A percentile compares a stretch with the other conserved stretches of the same genome.
These are phyloP conservation scores for Aspergillus tubingensis DNA, from an alignment of 2,329 filamentous ascomycete species.

Conservation along the genomic window DNA sequence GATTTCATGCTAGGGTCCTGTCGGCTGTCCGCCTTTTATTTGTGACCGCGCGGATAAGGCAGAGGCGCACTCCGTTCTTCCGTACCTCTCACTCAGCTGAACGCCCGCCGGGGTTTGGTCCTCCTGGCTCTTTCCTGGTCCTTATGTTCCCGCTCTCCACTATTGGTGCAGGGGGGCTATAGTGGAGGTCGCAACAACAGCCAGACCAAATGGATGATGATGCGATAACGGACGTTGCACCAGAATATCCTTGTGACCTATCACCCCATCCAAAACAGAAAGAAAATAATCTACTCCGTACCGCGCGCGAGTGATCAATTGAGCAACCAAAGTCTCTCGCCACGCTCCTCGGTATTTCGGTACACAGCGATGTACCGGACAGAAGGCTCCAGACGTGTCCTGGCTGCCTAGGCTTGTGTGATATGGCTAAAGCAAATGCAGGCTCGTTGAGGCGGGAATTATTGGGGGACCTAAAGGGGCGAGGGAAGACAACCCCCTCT, in stretches of 20 bases:
- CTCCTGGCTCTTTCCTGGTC: background rate
- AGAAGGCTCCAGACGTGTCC: background rate
- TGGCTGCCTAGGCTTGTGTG: background rate
- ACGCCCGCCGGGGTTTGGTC: background rate
- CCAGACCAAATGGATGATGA: background rate
- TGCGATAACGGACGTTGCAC: background rate
- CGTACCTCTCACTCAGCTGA: background rate
- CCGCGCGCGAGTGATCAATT: background rate
- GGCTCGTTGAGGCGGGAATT: background rate
- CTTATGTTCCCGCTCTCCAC: background rate
- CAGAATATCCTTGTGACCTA: background rate
- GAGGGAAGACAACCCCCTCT: background rate
- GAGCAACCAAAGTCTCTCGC: background rate
- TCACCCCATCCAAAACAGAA: background rate
- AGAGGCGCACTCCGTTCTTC: background rate
- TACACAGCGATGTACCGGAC: background rate
- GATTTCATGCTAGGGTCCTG: background rate
- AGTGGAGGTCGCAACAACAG: background rate
- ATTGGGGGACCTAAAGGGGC: conserved; percentile 1
- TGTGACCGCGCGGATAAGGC: background rate
- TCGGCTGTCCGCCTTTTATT: background rate
- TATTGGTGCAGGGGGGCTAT: background rate
- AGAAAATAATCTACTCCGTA: background rate
- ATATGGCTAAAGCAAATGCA: background rate
- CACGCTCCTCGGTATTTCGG: background rate